Evolutionary conservation across 2,329 filamentous ascomycete genomes (phyloP).

Genomic region (Paecilomyces niveus): DNA sequence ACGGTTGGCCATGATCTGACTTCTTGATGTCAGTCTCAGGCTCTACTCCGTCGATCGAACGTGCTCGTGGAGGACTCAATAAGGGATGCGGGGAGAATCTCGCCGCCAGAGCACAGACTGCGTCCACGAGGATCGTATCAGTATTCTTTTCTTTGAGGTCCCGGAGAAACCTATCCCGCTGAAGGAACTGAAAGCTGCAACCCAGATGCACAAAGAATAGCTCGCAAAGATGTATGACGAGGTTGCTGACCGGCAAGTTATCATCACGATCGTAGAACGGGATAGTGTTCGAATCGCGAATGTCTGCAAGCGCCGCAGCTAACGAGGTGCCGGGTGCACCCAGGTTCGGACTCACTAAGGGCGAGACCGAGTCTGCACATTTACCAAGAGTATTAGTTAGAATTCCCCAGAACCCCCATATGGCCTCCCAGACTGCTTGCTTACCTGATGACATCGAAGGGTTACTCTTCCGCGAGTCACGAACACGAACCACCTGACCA

Average conservation of each 20-base stretch:
- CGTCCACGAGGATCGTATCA: conserved; percentile 78
- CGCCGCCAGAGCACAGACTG: conserved; percentile 74
- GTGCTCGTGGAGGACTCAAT: conserved; percentile 44
- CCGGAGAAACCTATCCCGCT: conserved; percentile 63
- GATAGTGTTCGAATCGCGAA: conserved; percentile 35
- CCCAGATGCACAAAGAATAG: conserved; percentile 77
- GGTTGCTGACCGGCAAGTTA: conserved; percentile 59
- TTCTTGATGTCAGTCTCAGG: conserved; percentile 26
- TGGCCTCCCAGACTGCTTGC: conserved; percentile 6
- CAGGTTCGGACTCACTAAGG: conserved; percentile 26
- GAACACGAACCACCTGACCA: conserved; percentile 48
- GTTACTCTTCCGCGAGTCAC: conserved; percentile 44
- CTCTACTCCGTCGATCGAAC: conserved; percentile 39
- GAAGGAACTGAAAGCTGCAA: conserved; percentile 79
- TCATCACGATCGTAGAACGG: conserved; percentile 74
- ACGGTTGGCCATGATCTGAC: conserved; percentile 68
- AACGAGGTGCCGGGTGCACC: conserved; percentile 13
- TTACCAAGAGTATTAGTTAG: background rate
- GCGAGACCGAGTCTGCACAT: conserved; percentile 26
- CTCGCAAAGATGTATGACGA: conserved; percentile 70
- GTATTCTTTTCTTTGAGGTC: conserved; percentile 73
- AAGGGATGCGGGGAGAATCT: conserved; percentile 63
- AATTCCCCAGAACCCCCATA: background rate
- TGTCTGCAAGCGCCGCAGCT: conserved; percentile 13
- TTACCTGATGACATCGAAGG: conserved; percentile 32